These are phyloP conservation scores for Aquilaria yunnanensis DNA, from an alignment of 345 rosid species.

Conservation along the genomic window DNA sequence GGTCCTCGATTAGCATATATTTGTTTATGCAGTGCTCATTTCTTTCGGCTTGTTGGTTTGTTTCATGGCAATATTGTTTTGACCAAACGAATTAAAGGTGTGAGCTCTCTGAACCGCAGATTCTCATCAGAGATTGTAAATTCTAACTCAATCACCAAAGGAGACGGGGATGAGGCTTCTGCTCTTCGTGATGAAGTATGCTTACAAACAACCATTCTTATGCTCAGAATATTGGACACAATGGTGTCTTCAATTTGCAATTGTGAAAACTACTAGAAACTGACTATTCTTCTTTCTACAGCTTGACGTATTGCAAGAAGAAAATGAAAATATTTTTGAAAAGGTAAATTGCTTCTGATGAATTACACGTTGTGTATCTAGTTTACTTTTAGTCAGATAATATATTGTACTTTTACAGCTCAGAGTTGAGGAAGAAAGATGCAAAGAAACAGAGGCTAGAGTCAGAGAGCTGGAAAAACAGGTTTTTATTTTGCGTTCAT, in stretches of 20 bases:
- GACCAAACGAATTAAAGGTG: not conserved
- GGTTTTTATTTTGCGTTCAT: slow-evolving; percentile 30
- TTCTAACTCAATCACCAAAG: slow-evolving; percentile 32
- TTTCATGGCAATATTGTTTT: not conserved
- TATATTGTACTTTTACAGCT: slow-evolving; percentile 48
- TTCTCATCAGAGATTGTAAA: slow-evolving; percentile 45
- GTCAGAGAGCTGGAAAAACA: slow-evolving; percentile 97
- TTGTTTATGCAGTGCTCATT: too few relatives aligned
- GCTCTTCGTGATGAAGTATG: slow-evolving; percentile 94
- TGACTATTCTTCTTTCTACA: slow-evolving; percentile 24
- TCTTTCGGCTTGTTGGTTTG: too few relatives aligned
- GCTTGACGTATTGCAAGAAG: slow-evolving; percentile 95
- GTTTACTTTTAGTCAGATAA: slow-evolving; percentile 7
- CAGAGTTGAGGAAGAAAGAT: slow-evolving; percentile 77
- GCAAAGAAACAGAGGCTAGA: slow-evolving; percentile 86
- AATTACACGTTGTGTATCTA: not conserved
- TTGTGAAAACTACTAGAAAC: slow-evolving; percentile 7
- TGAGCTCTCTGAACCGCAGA: slow-evolving; percentile 36
- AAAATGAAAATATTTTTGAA: slow-evolving; percentile 63
- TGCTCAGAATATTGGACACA: not conserved
- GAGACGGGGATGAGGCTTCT: slow-evolving; percentile 77
- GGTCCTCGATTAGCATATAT: too few relatives aligned
- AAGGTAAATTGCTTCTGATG: slow-evolving; percentile 34
- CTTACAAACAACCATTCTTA: not conserved
- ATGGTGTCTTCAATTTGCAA: slow-evolving; percentile 11